These are phyloP conservation scores for Komagataella pseudopastoris DNA, from an alignment of 805 yeast species.

Conservation along the genomic window DNA sequence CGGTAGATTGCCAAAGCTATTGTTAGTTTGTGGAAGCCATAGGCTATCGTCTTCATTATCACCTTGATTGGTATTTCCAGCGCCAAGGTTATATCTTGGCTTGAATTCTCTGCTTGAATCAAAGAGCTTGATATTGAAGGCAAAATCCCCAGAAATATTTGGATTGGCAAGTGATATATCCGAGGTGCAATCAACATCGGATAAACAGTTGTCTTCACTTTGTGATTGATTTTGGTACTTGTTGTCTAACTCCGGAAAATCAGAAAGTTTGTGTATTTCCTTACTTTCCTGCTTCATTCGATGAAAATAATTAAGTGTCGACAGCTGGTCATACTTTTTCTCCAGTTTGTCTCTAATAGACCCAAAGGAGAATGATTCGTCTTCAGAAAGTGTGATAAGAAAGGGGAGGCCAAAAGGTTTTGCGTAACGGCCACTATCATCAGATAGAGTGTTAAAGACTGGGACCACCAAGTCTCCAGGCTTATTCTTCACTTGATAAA, in stretches of 20 bases:
- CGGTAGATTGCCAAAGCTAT: constrained; percentile 27
- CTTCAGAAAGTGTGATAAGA: constrained; percentile 41
- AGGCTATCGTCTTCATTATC: constrained; percentile 15
- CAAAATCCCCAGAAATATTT: constrained; percentile 31
- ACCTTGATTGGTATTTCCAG: background rate
- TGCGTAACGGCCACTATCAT: constrained; percentile 22
- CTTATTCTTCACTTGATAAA: constrained; percentile 32
- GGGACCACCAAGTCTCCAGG: constrained; percentile 48
- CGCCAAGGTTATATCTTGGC: constrained; percentile 6
- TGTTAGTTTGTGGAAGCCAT: constrained; percentile 29
- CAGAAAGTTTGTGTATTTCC: constrained; percentile 7
- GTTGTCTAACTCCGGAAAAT: constrained; percentile 13
- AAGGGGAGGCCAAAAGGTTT: constrained; percentile 67
- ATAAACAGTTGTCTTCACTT: background rate
- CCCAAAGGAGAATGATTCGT: constrained; percentile 44
- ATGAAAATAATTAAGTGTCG: constrained; percentile 26
- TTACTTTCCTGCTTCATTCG: constrained; percentile 10
- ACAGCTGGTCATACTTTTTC: constrained; percentile 28
- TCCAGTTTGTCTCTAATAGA: constrained; percentile 45
- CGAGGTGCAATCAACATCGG: constrained; percentile 25
- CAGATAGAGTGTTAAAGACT: constrained; percentile 31
- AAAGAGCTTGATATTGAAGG: constrained; percentile 30
- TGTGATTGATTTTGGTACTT: background rate
- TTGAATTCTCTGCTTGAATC: constrained; percentile 16
- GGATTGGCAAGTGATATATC: constrained; percentile 42